These are phyloP conservation scores for Chenopodium quinoa DNA, from an alignment of 148 eudicot species.

Conservation along the genomic window DNA sequence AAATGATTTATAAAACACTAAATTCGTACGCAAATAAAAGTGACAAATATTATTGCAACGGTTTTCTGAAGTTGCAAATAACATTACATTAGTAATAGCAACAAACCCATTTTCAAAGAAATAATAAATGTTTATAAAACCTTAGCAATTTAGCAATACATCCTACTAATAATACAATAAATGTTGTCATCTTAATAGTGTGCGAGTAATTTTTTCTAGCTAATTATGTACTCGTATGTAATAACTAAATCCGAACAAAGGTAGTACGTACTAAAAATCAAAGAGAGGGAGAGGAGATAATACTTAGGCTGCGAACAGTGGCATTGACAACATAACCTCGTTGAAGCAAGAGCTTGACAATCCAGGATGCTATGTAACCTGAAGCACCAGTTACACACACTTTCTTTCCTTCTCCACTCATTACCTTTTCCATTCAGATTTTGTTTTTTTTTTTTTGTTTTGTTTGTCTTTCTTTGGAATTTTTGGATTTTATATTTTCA, in stretches of 20 bases:
- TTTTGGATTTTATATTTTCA: background rate
- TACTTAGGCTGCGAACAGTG: constrained; percentile 39
- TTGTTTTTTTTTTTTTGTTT: too few relatives aligned
- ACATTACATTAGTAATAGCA: background rate
- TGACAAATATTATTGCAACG: too few relatives aligned
- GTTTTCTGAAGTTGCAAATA: background rate
- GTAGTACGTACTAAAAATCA: background rate
- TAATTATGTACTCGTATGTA: too few relatives aligned
- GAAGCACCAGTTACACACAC: constrained; percentile 48
- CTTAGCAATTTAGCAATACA: too few relatives aligned
- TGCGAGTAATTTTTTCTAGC: background rate
- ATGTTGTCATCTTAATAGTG: too few relatives aligned
- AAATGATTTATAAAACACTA: too few relatives aligned
- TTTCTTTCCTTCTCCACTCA: constrained; percentile 30
- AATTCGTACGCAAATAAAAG: too few relatives aligned
- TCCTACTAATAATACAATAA: too few relatives aligned
- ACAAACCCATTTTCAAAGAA: too few relatives aligned
- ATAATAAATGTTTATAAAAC: too few relatives aligned
- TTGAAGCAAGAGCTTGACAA: constrained; percentile 37
- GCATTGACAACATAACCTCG: constrained; percentile 44
- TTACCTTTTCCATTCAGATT: background rate
- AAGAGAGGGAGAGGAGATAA: background rate
- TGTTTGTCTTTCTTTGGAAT: background rate
- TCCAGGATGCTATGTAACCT: constrained; percentile 47
- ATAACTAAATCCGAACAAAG: background rate